Conservation (phyloP, 1,284 basidiomycete genomes). For the Coriolopsis trogii region DNA sequence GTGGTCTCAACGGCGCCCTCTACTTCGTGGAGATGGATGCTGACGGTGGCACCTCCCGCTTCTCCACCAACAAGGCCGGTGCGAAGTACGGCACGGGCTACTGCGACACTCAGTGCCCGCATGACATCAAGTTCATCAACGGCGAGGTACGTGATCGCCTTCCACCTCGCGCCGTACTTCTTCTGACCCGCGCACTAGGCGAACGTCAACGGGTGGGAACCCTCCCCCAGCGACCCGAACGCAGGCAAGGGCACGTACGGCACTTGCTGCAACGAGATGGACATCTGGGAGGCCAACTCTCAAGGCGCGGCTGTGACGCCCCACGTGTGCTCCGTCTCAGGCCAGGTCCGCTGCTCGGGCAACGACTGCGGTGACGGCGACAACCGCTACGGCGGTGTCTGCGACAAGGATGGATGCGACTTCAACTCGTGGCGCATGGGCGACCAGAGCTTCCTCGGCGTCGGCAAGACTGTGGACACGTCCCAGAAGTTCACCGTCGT, state of each 20-base stretch:
- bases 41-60: slow-evolving; percentile 41
- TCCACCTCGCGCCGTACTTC: background rate
- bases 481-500: slow-evolving; percentile 48
- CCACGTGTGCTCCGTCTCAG: slow-evolving; percentile 46
- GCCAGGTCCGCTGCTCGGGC: slow-evolving; percentile 45
- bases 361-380: slow-evolving; percentile 40
- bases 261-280: slow-evolving; percentile 58
- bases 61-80: slow-evolving; percentile 48
- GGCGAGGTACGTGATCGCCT: slow-evolving; percentile 38
- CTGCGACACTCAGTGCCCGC: slow-evolving; percentile 53
- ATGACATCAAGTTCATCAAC: slow-evolving; percentile 58
- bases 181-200: slow-evolving; percentile 34
- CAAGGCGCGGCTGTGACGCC: slow-evolving; percentile 49
- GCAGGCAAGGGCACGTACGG: slow-evolving; percentile 48
- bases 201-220: slow-evolving; percentile 46
- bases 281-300: slow-evolving; percentile 59
- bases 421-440: too few relatives aligned
- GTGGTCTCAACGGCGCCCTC: too few relatives aligned
- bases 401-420: slow-evolving; percentile 57
- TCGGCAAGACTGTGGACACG: slow-evolving; percentile 50
- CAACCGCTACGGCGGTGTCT: slow-evolving; percentile 45
- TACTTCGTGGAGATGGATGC: too few relatives aligned
- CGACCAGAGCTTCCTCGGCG: slow-evolving; percentile 49
- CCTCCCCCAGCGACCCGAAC: slow-evolving; percentile 44
- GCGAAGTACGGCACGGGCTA: slow-evolving; percentile 59